Evolutionary conservation across 75 land plant species (phyloP), one percentile per base, ranked within the genome.

Genomic region (Ceratopteris richardii): DNA sequence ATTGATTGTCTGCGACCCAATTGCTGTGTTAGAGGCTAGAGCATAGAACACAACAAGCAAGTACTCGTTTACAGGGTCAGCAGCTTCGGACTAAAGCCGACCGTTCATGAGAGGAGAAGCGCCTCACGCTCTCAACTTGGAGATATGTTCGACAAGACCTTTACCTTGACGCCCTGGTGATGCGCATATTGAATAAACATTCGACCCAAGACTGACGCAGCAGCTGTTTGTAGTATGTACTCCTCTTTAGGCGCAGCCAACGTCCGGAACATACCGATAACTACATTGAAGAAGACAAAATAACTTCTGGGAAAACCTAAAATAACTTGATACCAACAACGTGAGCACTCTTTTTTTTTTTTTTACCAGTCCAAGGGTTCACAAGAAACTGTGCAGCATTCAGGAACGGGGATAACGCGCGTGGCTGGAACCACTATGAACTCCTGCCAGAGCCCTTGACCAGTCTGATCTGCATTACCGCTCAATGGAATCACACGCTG

Each of bases 231-330:
- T 10, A 73, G 50, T 6, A 73, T 16, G 25, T 68, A 73, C 11
- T 39, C 41, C 11, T 66, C 76, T 48, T 47, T 43, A 0, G 73
- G 65, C 20, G 56, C 66, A 46, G 29, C 17, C 54, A 20, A 68
- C 25, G 12, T 68, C 76, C 16, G 27, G 13, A 41, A 68, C 42
- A 25, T 68, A 22, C 5, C 76, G 42, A 43, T 68, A 61, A 10
- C 57, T 54, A 18, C 73, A 69, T 73, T 73, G 62, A 10, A 73
- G 76, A 63, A 68, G 69, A n/a, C n/a, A n/a, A n/a, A n/a, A n/a
- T n/a, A n/a, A n/a, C n/a, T n/a, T n/a, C n/a, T n/a, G n/a, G n/a
- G n/a, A n/a, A n/a, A n/a, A n/a, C n/a, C n/a, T n/a, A n/a, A n/a
- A n/a, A n/a, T n/a, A n/a, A n/a, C n/a, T n/a, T n/a, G n/a, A n/a